phyloP scores from a whole-genome alignment of 2,329 filamentous ascomycete genomes.

The Exutisphaerella laricina region DNA sequence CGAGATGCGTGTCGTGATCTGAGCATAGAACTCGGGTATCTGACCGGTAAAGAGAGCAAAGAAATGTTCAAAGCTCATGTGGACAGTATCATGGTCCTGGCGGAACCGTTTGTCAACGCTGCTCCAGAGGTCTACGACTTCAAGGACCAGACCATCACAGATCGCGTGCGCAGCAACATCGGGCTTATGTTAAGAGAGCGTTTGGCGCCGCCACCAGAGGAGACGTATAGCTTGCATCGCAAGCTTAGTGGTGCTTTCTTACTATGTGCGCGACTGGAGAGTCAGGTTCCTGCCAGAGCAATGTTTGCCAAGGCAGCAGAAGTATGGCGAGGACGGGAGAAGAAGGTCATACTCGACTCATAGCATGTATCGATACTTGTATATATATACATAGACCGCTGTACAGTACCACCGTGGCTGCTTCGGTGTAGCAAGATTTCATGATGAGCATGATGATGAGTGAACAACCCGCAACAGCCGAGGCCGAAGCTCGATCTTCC shows the following conservation, averaged over 20 bases:
- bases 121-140: conserved; percentile 90
- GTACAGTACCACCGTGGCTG: conserved; percentile 33
- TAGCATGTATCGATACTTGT: neutral
- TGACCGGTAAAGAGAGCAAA: conserved; percentile 82
- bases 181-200: conserved; percentile 90
- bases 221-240: conserved; percentile 92
- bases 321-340: conserved; percentile 31
- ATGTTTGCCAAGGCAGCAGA: conserved; percentile 61
- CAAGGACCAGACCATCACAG: conserved; percentile 88
- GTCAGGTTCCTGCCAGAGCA: conserved; percentile 71
- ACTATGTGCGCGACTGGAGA: conserved; percentile 80
- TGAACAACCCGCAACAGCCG: conserved; percentile 3
- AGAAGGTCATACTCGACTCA: conserved; percentile 17
- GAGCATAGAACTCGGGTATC: conserved; percentile 57
- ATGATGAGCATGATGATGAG: too few species aligned
- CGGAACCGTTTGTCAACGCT: conserved; percentile 75
- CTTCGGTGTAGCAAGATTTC: too few species aligned
- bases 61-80: conserved; percentile 87
- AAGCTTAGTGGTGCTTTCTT: conserved; percentile 95
- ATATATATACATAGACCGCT: conserved; percentile 9
- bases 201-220: conserved; percentile 85
- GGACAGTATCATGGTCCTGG: conserved; percentile 80
- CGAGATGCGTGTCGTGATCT: conserved; percentile 27
- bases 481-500: conserved; percentile 1
- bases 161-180: conserved; percentile 80